A percentile compares a stretch with the other conserved stretches of the same genome.
Conservation (phyloP, 2,329 filamentous ascomycete genomes). For the Botrytis aclada region DNA sequence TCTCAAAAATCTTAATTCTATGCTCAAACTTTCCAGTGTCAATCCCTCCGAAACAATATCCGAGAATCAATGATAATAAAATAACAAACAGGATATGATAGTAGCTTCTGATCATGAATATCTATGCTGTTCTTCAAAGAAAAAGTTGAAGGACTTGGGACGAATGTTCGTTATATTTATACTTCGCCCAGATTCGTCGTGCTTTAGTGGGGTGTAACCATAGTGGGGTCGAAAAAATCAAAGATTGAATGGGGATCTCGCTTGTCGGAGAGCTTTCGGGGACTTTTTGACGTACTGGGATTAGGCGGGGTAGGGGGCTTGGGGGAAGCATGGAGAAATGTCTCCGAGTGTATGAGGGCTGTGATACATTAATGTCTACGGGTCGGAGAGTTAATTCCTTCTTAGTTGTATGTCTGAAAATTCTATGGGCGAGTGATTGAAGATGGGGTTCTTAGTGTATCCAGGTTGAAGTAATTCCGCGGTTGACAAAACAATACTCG, state of each 20-base stretch:
- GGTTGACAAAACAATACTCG: neutral
- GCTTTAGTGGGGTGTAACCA: neutral
- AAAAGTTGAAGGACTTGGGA: neutral
- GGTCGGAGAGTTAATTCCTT: neutral
- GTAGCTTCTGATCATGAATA: neutral
- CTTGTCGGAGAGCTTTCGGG: conserved; percentile 31
- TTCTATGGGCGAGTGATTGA: neutral
- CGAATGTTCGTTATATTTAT: neutral
- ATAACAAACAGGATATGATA: neutral
- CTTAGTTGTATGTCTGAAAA: neutral
- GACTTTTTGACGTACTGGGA: conserved; percentile 22
- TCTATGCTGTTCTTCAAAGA: neutral
- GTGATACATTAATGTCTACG: neutral
- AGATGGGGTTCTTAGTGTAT: neutral
- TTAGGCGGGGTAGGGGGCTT: conserved; percentile 12
- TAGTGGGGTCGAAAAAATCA: neutral
- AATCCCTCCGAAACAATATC: neutral
- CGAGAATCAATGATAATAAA: neutral
- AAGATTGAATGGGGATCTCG: conserved; percentile 19
- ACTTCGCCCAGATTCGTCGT: neutral
- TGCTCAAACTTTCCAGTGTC: neutral
- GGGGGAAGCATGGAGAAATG: neutral
- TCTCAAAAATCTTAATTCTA: neutral
- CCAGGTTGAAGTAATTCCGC: neutral
- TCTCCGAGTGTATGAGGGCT: conserved; percentile 19